Evolutionary conservation across 106 monocot species (phyloP).

Genomic region (Phalaenopsis equestris): DNA sequence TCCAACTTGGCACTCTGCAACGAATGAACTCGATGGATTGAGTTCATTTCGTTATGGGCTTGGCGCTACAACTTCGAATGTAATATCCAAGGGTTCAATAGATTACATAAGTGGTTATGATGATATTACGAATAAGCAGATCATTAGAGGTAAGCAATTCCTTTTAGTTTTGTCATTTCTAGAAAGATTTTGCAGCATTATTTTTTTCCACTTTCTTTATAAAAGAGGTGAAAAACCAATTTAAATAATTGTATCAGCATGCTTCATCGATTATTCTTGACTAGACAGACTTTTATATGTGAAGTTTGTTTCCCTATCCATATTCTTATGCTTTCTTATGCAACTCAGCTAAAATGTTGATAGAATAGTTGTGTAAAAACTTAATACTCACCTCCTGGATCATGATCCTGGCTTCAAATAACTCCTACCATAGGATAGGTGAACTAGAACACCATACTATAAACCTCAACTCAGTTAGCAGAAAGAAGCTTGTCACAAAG

Average conservation of each 20-base stretch:
- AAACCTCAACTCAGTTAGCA: background rate
- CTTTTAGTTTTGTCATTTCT: background rate
- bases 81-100: conserved; percentile 24
- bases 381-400: background rate
- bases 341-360: background rate
- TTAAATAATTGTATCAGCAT: background rate
- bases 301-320: background rate
- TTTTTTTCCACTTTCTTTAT: background rate
- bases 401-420: background rate
- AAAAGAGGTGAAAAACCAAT: background rate
- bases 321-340: background rate
- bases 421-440: background rate
- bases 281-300: background rate
- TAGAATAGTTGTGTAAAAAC: background rate
- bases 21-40: conserved; percentile 45
- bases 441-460: background rate
- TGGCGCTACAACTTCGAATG: conserved; percentile 31
- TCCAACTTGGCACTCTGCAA: conserved; percentile 53
- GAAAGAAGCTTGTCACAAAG: background rate
- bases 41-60: conserved; percentile 41
- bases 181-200: background rate
- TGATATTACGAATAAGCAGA: conserved; percentile 39
- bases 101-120: conserved; percentile 46
- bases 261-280: background rate
- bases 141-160: conserved; percentile 58